Evolutionary conservation across 768 basidiomycete species (phyloP), one percentile per base, ranked within the genome.

Genomic region (Mycena sanguinolenta): DNA sequence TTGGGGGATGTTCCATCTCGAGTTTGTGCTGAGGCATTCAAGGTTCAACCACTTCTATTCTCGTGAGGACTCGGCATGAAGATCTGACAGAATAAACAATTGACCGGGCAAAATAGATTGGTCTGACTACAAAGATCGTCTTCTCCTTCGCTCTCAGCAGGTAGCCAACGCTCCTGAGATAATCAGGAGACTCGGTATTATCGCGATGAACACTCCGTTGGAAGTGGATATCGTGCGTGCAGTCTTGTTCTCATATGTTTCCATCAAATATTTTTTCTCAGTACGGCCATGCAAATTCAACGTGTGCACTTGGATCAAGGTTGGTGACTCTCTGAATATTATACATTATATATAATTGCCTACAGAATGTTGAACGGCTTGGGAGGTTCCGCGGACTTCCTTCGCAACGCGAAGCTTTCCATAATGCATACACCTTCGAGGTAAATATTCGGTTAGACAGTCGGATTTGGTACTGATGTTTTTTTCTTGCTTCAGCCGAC

Each of bases 231-330:
- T 86, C 55, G 83, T 84, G 49, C 28, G 82, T 81, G 14, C 53
- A 30, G 3, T 32, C 13, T 39, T 23, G 23, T 46, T 65, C 9
- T 55, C 30, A n/a, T 27, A 27, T 63, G 16, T 19, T 38, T 32
- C n/a, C 38, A 1, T 17, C 10, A 7, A 17, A 39, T 67, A 13
- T n/a, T 55, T n/a, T 16, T 52, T 1, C 39, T 28, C 59, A 85
- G 83, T 86, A 87, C 71, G 85, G 82, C 14, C 86, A 87, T 61
- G 86, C 86, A 4, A 87, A 87, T 77, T 85, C 84, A n/a, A 87
- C 86, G 0, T 83, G 83, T 66, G 85, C 84, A 3, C 79, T 85
- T n/a, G 85, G 86, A 25, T 86, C 85, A 1, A 70, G 78, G 79
- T 79, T 55, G 21, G 68, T 69, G 14, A 17, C 25, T n/a, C 25